Evolutionary conservation across 2,329 filamentous ascomycete genomes (phyloP), one percentile per base, ranked within the genome.

Genomic region (Ophiobolus disseminans): DNA sequence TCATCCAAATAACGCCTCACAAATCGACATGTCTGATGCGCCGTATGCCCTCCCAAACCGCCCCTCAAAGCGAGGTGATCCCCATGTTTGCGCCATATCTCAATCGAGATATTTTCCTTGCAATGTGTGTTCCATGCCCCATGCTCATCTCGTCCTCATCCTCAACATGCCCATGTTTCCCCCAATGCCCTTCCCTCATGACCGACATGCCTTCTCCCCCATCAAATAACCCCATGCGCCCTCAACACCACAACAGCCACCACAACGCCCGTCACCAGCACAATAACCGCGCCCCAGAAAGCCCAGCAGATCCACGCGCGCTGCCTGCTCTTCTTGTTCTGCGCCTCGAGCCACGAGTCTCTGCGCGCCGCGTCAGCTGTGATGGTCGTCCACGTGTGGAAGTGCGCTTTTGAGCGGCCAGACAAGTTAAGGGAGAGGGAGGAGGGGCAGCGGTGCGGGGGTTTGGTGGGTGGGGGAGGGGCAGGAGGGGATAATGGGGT

Each of bases 271-370:
- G 73, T 75, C 0, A 80, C 68, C 8, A 82, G 43, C 2, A 74
- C 68, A n/a, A 77, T 57, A 40, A 80, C 69, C n/a, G 58, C 55
- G 2, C 76, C 48, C 78, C 78, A 80, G 60, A 80, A 80, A 11
- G 58, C 52, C 69, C 73, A 78, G 58, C 78, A 80, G 41, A 83
- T 73, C 41, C 75, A 75, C 17, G 76, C 76, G 8, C 78, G 74
- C 37, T 75, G 76, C 4, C 66, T 61, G 45, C 73, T 72, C 59
- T 85, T 85, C 39, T 67, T 67, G 13, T 73, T 70, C 68, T 84
- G 76, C 5, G 72, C 71, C 26, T 73, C 74, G 23, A 85, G 80
- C 82, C 82, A 85, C 41, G 75, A 76, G 55, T 80, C 72, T 48
- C 81, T 84, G 55, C 52, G 51, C 9, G 45, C 34, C 13, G 59